A percentile compares a stretch with the other conserved stretches of the same genome.
Conservation (phyloP, 2,329 filamentous ascomycete species). For the Penicillium sp. region DNA sequence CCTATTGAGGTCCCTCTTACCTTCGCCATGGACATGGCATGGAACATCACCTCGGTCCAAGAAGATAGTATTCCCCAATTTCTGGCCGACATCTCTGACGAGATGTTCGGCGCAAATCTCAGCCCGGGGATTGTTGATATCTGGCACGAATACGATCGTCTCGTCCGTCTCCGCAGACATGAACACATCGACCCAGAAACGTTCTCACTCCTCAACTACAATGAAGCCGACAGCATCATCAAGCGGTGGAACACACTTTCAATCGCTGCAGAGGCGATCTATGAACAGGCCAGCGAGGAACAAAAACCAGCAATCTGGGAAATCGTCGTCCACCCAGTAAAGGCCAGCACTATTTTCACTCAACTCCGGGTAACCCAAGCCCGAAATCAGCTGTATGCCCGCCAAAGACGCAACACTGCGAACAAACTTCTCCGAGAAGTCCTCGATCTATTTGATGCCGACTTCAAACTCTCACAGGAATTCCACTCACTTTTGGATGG, state of each 20-base stretch:
- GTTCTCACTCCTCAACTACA: constrained; percentile 64
- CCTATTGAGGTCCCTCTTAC: constrained; percentile 44
- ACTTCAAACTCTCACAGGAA: constrained; percentile 55
- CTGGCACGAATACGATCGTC: constrained; percentile 57
- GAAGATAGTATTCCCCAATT: constrained; percentile 56
- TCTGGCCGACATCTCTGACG: constrained; percentile 57
- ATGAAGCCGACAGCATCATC: constrained; percentile 61
- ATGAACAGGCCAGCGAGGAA: constrained; percentile 53
- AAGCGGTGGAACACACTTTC: constrained; percentile 57
- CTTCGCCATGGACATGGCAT: constrained; percentile 14
- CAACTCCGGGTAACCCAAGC: constrained; percentile 54
- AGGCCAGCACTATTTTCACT: constrained; percentile 58
- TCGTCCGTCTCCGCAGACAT: constrained; percentile 61
- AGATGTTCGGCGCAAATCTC: constrained; percentile 56
- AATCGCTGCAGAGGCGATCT: constrained; percentile 56
- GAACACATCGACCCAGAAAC: constrained; percentile 61
- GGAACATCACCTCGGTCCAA: constrained; percentile 59
- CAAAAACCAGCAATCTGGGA: constrained; percentile 63
- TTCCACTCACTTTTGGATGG: constrained; percentile 61
- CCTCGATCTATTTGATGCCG: constrained; percentile 56
- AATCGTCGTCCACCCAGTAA: constrained; percentile 60
- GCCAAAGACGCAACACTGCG: constrained; percentile 58
- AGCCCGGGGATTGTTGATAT: constrained; percentile 53
- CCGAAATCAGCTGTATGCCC: constrained; percentile 56
- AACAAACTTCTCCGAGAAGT: constrained; percentile 57